These are phyloP conservation scores for Ziziphus jujuba DNA, from an alignment of 306 rosid species.

Conservation along the genomic window DNA sequence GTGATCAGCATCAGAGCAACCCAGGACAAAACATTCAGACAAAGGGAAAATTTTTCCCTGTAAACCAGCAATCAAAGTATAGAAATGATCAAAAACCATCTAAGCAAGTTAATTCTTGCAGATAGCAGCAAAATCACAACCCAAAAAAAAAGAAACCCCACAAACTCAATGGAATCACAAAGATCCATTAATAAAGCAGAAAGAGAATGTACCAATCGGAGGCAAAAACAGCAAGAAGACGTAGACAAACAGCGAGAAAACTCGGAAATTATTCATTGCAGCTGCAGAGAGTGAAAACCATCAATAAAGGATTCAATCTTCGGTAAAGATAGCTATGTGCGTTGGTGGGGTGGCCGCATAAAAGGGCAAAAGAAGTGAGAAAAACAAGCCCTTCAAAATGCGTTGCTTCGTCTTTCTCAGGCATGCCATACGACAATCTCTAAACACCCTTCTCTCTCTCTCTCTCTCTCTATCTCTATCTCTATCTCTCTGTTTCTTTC, in stretches of 20 bases:
- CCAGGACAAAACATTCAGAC: not conserved
- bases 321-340: constrained; percentile 28
- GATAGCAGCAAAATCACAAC: not conserved
- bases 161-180: not conserved
- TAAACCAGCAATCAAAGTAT: constrained; percentile 1
- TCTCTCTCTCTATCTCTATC: not conserved
- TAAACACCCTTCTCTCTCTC: constrained; percentile 11
- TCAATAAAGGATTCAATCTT: constrained; percentile 24
- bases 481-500: not conserved
- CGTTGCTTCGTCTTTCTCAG: constrained; percentile 43
- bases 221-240: constrained; percentile 48
- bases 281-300: constrained; percentile 23
- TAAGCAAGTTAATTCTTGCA: constrained; percentile 8
- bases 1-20: constrained; percentile 4
- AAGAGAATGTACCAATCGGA: constrained; percentile 51
- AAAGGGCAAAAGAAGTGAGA: constrained; percentile 31
- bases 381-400: constrained; percentile 19
- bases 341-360: constrained; percentile 37
- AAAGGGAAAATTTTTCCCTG: constrained; percentile 1
- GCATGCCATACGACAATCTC: constrained; percentile 69
- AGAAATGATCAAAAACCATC: constrained; percentile 8
- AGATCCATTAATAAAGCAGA: not conserved
- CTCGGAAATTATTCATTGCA: constrained; percentile 37
- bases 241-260: constrained; percentile 31
- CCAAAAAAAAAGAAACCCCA: not conserved